Conservation (phyloP, 2,329 filamentous ascomycete species). For the Raffaelea arxii region DNA sequence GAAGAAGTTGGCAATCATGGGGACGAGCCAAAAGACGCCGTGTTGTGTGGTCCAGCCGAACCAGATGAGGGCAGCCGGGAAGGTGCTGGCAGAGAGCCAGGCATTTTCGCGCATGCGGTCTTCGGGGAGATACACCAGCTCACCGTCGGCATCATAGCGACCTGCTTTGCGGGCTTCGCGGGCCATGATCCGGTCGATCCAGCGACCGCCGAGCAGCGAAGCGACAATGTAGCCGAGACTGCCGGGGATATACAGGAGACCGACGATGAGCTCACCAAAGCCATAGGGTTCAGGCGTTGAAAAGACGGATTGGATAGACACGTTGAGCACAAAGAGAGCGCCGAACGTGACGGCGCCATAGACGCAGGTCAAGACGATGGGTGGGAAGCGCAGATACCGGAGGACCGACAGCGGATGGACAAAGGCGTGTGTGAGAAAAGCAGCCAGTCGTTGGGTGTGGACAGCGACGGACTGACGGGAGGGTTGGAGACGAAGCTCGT, state of each 20-base stretch:
- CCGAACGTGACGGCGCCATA: slow-evolving; percentile 69
- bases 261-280: slow-evolving; percentile 59
- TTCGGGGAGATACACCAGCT: slow-evolving; percentile 61
- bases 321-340: slow-evolving; percentile 66
- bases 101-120: slow-evolving; percentile 78
- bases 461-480: slow-evolving; percentile 49
- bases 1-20: slow-evolving; percentile 57
- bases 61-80: slow-evolving; percentile 60
- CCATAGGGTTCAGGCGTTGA: slow-evolving; percentile 55
- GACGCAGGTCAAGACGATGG: slow-evolving; percentile 63
- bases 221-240: slow-evolving; percentile 63
- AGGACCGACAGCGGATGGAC: slow-evolving; percentile 66
- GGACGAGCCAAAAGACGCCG: slow-evolving; percentile 55
- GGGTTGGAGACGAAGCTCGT: slow-evolving; percentile 14
- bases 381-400: slow-evolving; percentile 61
- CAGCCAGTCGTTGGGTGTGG: slow-evolving; percentile 43
- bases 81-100: slow-evolving; percentile 62
- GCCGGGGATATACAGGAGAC: slow-evolving; percentile 67
- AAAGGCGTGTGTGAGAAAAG: slow-evolving; percentile 49
- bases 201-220: slow-evolving; percentile 60
- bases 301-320: slow-evolving; percentile 65
- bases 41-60: slow-evolving; percentile 67
- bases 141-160: slow-evolving; percentile 57
- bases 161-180: slow-evolving; percentile 62
- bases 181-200: slow-evolving; percentile 75